Evolutionary conservation across 306 rosid genomes (phyloP).

Genomic region (Fragaria ananassa): DNA sequence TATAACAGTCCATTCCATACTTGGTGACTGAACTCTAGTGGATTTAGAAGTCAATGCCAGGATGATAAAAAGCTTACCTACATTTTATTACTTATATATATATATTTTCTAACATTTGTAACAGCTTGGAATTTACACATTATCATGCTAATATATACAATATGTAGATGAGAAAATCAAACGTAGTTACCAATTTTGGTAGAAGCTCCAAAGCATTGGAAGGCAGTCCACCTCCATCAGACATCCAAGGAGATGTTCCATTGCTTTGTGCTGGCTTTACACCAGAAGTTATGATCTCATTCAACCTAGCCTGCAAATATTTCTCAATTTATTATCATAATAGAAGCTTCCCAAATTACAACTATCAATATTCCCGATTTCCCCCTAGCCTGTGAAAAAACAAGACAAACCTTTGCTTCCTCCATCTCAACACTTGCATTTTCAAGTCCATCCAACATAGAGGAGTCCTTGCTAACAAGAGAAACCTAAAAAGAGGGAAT

Average conservation of each 20-base stretch:
- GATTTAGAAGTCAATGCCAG: not conserved
- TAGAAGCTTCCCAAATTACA: not conserved
- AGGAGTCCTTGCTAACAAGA: conserved; percentile 96
- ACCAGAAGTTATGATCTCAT: conserved; percentile 63
- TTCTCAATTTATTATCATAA: not conserved
- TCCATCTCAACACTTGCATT: conserved; percentile 93
- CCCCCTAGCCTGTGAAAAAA: not conserved
- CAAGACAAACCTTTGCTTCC: conserved; percentile 69
- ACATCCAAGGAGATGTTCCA: conserved; percentile 67
- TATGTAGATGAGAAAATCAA: conserved; percentile 1
- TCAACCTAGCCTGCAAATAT: conserved; percentile 70
- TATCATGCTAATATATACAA: not conserved
- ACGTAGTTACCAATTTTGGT: conserved; percentile 64
- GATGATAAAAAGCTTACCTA: not conserved
- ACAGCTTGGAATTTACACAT: not conserved
- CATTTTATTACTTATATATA: not conserved
- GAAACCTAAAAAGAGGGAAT: conserved; percentile 57
- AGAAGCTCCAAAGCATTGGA: conserved; percentile 78
- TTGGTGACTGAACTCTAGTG: not conserved
- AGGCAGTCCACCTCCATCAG: conserved; percentile 89
- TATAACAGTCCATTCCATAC: not conserved
- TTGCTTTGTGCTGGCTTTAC: conserved; percentile 37
- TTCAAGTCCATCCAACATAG: conserved; percentile 99
- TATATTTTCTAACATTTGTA: not conserved
- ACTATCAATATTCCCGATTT: not conserved